Percentiles rank a stretch among this genome's conserved stretches.
These are phyloP conservation scores for Bombardia bombarda DNA, from an alignment of 495 filamentous ascomycete species.

Conservation along the genomic window DNA sequence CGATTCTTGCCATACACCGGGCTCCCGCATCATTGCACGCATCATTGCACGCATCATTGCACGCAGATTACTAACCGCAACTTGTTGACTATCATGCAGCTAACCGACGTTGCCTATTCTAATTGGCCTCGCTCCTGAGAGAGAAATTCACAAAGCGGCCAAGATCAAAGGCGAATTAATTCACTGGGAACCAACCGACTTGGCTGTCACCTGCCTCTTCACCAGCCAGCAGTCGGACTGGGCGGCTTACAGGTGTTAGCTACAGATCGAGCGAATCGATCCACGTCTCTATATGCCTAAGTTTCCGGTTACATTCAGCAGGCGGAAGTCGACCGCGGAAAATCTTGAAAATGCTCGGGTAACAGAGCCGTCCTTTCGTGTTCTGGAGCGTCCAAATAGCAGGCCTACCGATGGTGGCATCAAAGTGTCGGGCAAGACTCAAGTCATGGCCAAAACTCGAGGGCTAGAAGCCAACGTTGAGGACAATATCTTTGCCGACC, in stretches of 20 bases:
- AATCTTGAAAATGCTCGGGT: constrained; percentile 37
- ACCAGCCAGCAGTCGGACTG: neutral
- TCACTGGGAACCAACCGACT: neutral
- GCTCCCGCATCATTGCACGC: constrained; percentile 3
- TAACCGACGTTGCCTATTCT: constrained; percentile 9
- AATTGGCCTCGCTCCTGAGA: constrained; percentile 5
- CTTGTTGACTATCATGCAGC: constrained; percentile 17
- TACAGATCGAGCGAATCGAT: constrained; percentile 16
- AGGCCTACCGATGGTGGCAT: constrained; percentile 37
- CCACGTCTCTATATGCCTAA: constrained; percentile 42
- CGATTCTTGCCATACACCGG: constrained; percentile 4
- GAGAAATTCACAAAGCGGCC: constrained; percentile 1
- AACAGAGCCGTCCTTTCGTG: constrained; percentile 39
- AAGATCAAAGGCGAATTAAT: neutral
- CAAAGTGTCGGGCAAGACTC: constrained; percentile 22
- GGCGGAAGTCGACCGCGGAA: constrained; percentile 45
- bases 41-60: neutral
- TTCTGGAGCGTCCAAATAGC: constrained; percentile 36
- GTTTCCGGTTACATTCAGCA: constrained; percentile 40
- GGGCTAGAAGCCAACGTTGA: constrained; percentile 30
- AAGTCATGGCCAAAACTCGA: constrained; percentile 17
- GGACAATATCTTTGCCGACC: constrained; percentile 49
- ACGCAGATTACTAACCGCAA: constrained; percentile 8
- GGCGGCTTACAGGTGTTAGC: constrained; percentile 11
- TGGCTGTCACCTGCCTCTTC: neutral